Evolutionary conservation across 164 flowering plant genomes (phyloP).

Genomic region (Echeveria elegans): DNA sequence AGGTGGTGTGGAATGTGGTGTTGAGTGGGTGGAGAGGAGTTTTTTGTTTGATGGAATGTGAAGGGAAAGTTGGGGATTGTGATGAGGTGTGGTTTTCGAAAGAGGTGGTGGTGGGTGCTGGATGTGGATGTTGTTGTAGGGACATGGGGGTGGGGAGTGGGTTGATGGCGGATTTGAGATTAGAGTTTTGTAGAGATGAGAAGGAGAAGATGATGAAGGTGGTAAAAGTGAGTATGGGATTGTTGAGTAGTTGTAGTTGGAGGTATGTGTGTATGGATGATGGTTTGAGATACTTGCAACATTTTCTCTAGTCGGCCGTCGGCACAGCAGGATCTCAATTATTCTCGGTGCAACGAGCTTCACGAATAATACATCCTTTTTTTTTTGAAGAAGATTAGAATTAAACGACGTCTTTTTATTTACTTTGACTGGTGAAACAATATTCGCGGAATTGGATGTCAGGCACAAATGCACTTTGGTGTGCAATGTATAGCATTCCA

Average conservation of each 20-base stretch:
- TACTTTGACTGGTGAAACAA: no score
- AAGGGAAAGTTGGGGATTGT: background rate
- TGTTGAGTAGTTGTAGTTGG: background rate
- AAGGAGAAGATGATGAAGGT: background rate
- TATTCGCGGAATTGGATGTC: no score
- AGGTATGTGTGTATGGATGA: slow-evolving; percentile 6
- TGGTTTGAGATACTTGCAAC: slow-evolving; percentile 8
- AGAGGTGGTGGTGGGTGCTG: background rate
- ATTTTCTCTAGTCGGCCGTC: slow-evolving; percentile 8
- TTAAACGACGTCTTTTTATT: no score
- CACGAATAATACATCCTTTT: no score
- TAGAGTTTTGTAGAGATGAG: background rate
- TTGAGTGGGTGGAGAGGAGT: slow-evolving; percentile 9
- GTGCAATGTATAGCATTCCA: no score
- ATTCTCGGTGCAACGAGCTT: no score
- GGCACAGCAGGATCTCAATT: no score
- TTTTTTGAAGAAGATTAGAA: no score
- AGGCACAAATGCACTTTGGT: no score
- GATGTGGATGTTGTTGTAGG: background rate
- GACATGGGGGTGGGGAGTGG: background rate
- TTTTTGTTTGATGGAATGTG: slow-evolving; percentile 4
- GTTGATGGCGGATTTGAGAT: slow-evolving; percentile 6
- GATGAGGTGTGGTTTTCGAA: slow-evolving; percentile 4
- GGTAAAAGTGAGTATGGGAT: slow-evolving; percentile 4
- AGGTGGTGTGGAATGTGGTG: slow-evolving; percentile 3